Evolutionary conservation across 1,284 basidiomycete species (phyloP).

Genomic region (Ganoderma boninense): DNA sequence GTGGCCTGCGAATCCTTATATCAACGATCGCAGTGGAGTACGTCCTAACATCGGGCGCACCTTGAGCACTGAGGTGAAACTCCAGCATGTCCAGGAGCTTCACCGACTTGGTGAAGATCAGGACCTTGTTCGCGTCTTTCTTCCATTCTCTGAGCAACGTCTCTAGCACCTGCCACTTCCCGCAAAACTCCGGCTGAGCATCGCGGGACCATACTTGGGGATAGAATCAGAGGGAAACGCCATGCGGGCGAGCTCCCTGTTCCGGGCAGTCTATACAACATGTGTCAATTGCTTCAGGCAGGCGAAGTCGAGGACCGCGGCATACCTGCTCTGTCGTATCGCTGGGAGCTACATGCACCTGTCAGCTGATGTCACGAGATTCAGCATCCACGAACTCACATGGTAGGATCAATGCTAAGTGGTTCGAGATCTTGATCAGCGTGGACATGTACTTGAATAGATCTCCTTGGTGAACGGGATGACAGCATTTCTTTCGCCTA

Average conservation of each 20-base stretch:
- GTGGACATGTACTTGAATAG: conserved; percentile 80
- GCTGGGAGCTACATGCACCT: conserved; percentile 54
- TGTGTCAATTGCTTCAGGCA: background rate
- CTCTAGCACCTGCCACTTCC: conserved; percentile 87
- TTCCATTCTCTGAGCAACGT: conserved; percentile 72
- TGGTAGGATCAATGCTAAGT: conserved; percentile 83
- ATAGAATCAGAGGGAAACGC: conserved; percentile 62
- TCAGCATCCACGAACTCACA: conserved; percentile 46
- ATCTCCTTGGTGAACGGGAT: conserved; percentile 65
- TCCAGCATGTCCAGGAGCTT: conserved; percentile 85
- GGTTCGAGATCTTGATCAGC: conserved; percentile 87
- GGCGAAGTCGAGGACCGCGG: background rate
- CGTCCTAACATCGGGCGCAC: conserved; percentile 44
- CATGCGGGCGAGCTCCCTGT: conserved; percentile 64
- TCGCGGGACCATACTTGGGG: conserved; percentile 69
- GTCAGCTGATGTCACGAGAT: background rate
- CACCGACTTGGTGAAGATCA: conserved; percentile 88
- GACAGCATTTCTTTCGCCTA: conserved; percentile 74
- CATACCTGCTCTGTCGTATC: conserved; percentile 71
- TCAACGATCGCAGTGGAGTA: background rate
- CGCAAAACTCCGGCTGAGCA: conserved; percentile 74
- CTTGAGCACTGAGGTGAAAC: conserved; percentile 65
- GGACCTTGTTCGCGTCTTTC: conserved; percentile 77
- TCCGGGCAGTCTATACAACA: conserved; percentile 56
- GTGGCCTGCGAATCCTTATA: conserved; percentile 53